Conservation (phyloP, 805 yeast species). For the Metschnikowia cerradonensis region DNA sequence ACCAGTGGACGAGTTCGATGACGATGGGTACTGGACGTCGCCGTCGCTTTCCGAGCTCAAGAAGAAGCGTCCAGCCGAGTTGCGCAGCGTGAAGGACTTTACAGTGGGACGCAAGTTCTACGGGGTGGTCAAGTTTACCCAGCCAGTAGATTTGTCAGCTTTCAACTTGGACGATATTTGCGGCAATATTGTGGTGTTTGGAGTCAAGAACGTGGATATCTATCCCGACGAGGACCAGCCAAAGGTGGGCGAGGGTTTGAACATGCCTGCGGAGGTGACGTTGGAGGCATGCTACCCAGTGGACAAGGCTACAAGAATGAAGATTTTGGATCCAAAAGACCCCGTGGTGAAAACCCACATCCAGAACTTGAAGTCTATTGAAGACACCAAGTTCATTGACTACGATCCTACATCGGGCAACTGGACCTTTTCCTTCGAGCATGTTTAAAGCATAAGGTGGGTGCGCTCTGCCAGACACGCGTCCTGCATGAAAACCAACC, state of each 20-base stretch:
- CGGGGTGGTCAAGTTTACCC: constrained; percentile 73
- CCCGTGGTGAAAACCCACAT: constrained; percentile 68
- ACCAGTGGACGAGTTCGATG: constrained; percentile 41
- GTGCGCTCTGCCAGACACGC: constrained; percentile 3
- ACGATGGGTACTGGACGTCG: constrained; percentile 81
- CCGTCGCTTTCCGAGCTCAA: constrained; percentile 69
- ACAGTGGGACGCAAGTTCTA: constrained; percentile 73
- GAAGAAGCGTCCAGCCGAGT: constrained; percentile 55
- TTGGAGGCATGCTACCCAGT: constrained; percentile 78
- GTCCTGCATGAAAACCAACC: constrained; percentile 10
- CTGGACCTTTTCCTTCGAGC: constrained; percentile 58
- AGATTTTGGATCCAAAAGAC: constrained; percentile 74
- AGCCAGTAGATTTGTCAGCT: constrained; percentile 79
- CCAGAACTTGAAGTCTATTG: constrained; percentile 56
- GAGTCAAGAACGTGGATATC: constrained; percentile 55
- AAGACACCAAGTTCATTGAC: constrained; percentile 60
- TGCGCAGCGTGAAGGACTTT: constrained; percentile 60
- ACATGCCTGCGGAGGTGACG: constrained; percentile 68
- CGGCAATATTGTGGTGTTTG: constrained; percentile 61
- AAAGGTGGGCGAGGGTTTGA: constrained; percentile 73
- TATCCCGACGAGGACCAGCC: constrained; percentile 64
- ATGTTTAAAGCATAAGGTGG: constrained; percentile 6
- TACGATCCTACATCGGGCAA: constrained; percentile 75
- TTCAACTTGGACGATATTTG: constrained; percentile 59
- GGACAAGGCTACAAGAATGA: constrained; percentile 64